These are phyloP conservation scores for Dactylellina drechsleri DNA, from an alignment of 2,329 filamentous ascomycete genomes.

Conservation along the genomic window DNA sequence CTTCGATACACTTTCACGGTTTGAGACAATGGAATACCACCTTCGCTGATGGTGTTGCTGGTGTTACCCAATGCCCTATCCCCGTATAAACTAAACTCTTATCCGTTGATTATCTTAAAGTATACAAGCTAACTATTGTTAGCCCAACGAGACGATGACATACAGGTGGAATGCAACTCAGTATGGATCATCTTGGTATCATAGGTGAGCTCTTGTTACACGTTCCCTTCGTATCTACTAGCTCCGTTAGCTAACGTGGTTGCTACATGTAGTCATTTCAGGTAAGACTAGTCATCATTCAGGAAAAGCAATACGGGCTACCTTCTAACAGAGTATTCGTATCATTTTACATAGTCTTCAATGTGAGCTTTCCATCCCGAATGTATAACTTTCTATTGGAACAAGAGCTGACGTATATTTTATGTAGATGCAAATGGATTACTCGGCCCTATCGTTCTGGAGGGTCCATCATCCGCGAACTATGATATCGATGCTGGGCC, in stretches of 20 bases:
- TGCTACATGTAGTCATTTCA: too few relatives aligned
- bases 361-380: too few relatives aligned
- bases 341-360: too few relatives aligned
- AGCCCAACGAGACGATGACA: constrained; percentile 57
- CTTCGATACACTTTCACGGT: constrained; percentile 24
- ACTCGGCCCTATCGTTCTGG: constrained; percentile 52
- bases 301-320: too few relatives aligned
- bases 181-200: constrained; percentile 59
- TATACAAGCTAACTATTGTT: neutral
- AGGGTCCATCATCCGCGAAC: constrained; percentile 23
- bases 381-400: neutral
- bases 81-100: too few relatives aligned
- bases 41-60: neutral
- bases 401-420: too few relatives aligned
- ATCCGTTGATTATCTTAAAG: too few relatives aligned
- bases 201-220: constrained; percentile 30
- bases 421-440: constrained; percentile 9
- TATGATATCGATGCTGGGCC: constrained; percentile 58
- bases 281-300: too few relatives aligned
- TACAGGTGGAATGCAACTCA: constrained; percentile 62
- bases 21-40: constrained; percentile 20
- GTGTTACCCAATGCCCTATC: too few relatives aligned
- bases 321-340: too few relatives aligned
- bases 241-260: too few relatives aligned
- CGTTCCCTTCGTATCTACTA: too few relatives aligned